phyloP scores from a whole-genome alignment of 2,329 filamentous ascomycete species.

The Fusarium hainanense region DNA sequence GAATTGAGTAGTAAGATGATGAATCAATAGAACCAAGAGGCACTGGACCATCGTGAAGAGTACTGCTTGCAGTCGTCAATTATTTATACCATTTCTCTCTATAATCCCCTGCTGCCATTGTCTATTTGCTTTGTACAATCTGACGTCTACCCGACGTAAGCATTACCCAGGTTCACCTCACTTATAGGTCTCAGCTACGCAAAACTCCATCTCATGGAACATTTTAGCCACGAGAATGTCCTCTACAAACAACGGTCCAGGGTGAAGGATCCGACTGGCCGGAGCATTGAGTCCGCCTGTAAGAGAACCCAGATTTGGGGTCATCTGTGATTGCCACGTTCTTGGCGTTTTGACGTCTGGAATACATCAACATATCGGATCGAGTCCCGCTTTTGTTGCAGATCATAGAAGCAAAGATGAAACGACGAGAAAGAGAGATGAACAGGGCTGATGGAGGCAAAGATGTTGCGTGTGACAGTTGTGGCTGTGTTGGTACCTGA shows the following conservation, averaged over 20 bases:
- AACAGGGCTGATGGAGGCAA: background rate
- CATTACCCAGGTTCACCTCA: constrained; percentile 1
- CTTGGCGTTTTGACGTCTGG: constrained; percentile 7
- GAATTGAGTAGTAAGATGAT: background rate
- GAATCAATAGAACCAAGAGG: background rate
- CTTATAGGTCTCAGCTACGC: background rate
- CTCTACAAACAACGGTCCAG: background rate
- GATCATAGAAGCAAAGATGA: background rate
- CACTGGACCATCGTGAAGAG: background rate
- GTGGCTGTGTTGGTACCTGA: constrained; percentile 9
- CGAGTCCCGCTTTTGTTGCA: background rate
- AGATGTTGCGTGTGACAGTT: background rate
- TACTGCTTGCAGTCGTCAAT: fast-evolving
- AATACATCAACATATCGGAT: constrained; percentile 3
- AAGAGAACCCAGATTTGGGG: background rate
- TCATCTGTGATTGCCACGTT: background rate
- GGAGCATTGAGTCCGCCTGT: constrained; percentile 11
- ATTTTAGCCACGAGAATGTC: background rate
- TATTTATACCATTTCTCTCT: background rate
- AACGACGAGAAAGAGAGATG: background rate
- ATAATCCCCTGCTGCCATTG: background rate
- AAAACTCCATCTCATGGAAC: background rate
- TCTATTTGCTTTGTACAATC: background rate
- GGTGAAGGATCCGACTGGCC: background rate
- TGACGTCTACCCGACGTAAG: constrained; percentile 25